Percentiles rank a stretch among this genome's conserved stretches.
phyloP scores from a whole-genome alignment of 2,329 filamentous ascomycete species.

The Cyphellophora europaea region DNA sequence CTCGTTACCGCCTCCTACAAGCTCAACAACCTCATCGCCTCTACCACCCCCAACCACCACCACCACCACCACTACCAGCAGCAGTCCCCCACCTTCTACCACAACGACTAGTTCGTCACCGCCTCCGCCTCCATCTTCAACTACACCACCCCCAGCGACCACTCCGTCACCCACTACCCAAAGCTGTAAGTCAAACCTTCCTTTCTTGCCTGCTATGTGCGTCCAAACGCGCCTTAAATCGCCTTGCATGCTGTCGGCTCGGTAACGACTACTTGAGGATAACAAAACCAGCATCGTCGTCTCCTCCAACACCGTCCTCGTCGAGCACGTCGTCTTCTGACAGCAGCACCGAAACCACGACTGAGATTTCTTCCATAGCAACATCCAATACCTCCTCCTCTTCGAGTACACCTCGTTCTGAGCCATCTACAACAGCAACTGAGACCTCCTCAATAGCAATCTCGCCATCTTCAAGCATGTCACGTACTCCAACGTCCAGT shows the following conservation, averaged over 20 bases:
- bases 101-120: slow-evolving; percentile 10
- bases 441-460: background rate
- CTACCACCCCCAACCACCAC: slow-evolving; percentile 3
- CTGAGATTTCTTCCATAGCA: slow-evolving; percentile 59
- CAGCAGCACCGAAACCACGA: slow-evolving; percentile 47
- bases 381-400: slow-evolving; percentile 5
- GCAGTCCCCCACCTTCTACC: slow-evolving; percentile 5
- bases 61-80: slow-evolving; percentile 6
- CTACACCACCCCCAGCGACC: slow-evolving; percentile 1
- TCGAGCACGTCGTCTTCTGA: slow-evolving; percentile 72
- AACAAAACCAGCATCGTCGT: too few species aligned
- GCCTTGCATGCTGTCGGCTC: too few species aligned
- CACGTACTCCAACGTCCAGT: background rate
- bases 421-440: background rate
- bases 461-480: background rate
- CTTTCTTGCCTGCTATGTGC: too few species aligned
- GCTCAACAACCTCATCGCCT: background rate
- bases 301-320: slow-evolving; percentile 65
- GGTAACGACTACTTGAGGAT: too few species aligned
- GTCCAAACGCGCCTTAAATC: too few species aligned
- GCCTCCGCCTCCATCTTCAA: slow-evolving; percentile 5
- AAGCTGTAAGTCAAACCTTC: slow-evolving; percentile 6
- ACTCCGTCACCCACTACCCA: slow-evolving; percentile 4
- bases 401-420: background rate
- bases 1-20: slow-evolving; percentile 2